Conservation (phyloP, 306 rosid species). For the Cicer pinnatifidum region DNA sequence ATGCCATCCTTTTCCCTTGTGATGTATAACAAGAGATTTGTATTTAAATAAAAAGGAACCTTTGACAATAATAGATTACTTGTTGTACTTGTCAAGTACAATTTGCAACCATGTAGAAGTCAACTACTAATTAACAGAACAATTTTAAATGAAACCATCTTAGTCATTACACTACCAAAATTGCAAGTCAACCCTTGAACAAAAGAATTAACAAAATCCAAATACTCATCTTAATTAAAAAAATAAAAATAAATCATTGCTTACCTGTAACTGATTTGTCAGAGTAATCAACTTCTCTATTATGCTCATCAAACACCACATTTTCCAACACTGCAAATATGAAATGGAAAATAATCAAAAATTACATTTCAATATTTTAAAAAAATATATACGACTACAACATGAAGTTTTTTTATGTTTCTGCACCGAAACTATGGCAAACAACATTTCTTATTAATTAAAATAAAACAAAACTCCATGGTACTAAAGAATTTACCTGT, state of each 20-base stretch:
- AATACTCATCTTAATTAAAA: conserved; percentile 9
- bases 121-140: conserved; percentile 35
- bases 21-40: background rate
- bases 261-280: conserved; percentile 91
- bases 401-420: too few species aligned
- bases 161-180: conserved; percentile 32
- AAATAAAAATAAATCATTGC: background rate
- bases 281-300: conserved; percentile 74
- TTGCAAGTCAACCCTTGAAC: conserved; percentile 25
- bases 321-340: conserved; percentile 73
- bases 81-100: conserved; percentile 13
- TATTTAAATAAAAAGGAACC: conserved; percentile 20
- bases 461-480: too few species aligned
- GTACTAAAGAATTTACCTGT: conserved; percentile 53
- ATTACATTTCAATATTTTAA: background rate
- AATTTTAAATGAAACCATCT: conserved; percentile 41
- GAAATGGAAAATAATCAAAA: conserved; percentile 1
- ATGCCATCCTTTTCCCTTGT: conserved; percentile 33
- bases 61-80: conserved; percentile 14
- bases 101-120: conserved; percentile 22
- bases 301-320: conserved; percentile 85
- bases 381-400: background rate
- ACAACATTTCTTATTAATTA: too few species aligned
- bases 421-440: too few species aligned
- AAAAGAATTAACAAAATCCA: background rate